phyloP scores from a whole-genome alignment of 2,329 filamentous ascomycete species.

The Arachnomyces sp. region DNA sequence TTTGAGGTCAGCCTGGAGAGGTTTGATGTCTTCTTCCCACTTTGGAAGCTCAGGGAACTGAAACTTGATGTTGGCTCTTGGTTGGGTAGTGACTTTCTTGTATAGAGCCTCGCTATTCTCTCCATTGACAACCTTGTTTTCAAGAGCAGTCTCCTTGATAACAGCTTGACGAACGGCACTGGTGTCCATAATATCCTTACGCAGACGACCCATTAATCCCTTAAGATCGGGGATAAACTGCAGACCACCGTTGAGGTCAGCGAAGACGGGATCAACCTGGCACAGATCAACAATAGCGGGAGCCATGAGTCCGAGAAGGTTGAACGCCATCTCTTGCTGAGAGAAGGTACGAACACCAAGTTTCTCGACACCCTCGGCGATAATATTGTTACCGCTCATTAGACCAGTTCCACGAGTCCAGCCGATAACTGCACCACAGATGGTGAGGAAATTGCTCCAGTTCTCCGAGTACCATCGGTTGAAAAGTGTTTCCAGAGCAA shows the following conservation, averaged over 20 bases:
- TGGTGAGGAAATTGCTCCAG: constrained; percentile 96
- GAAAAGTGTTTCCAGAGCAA: constrained; percentile 93
- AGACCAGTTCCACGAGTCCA: constrained; percentile 98
- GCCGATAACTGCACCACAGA: constrained; percentile 95
- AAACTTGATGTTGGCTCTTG: constrained; percentile 95
- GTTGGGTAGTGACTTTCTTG: constrained; percentile 88
- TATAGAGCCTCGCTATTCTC: constrained; percentile 86
- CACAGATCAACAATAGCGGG: constrained; percentile 90
- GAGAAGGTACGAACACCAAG: constrained; percentile 98
- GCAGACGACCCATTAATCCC: constrained; percentile 83
- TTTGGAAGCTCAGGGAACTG: constrained; percentile 85
- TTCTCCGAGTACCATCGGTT: constrained; percentile 97
- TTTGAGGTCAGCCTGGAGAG: constrained; percentile 79
- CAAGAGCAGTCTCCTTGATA: constrained; percentile 88
- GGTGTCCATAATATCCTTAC: constrained; percentile 90
- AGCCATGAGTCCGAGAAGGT: constrained; percentile 91
- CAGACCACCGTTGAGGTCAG: constrained; percentile 92
- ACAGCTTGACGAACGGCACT: constrained; percentile 90
- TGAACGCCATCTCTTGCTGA: constrained; percentile 99
- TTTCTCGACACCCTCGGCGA: constrained; percentile 92
- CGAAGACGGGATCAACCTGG: constrained; percentile 91
- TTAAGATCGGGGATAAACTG: constrained; percentile 97
- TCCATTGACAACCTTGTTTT: constrained; percentile 96
- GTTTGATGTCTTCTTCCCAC: constrained; percentile 85
- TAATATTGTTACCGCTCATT: constrained; percentile 96